phyloP scores from a whole-genome alignment of 495 filamentous ascomycete genomes.

The Daldinia bambusicola region DNA sequence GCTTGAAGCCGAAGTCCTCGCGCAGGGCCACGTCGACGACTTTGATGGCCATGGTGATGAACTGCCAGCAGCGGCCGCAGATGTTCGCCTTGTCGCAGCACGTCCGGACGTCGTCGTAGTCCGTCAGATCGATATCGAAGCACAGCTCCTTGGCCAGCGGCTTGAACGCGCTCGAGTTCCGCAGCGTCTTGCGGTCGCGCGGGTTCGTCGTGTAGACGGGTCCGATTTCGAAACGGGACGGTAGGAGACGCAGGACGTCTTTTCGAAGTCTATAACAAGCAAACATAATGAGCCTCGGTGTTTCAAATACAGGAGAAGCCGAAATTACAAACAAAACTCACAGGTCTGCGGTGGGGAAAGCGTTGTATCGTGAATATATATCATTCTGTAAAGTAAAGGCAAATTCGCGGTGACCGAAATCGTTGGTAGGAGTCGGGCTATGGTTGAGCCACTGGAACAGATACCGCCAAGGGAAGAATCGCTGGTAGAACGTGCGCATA shows the following conservation, averaged over 20 bases:
- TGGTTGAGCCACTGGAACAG: slow-evolving; percentile 99
- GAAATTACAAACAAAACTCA: slow-evolving; percentile 53
- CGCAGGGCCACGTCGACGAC: slow-evolving; percentile 85
- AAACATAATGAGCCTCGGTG: slow-evolving; percentile 17
- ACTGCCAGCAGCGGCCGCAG: slow-evolving; percentile 93
- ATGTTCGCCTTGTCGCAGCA: slow-evolving; percentile 95
- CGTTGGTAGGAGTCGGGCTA: slow-evolving; percentile 80
- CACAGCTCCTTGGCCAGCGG: slow-evolving; percentile 91
- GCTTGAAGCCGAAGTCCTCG: slow-evolving; percentile 95
- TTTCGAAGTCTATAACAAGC: slow-evolving; percentile 75
- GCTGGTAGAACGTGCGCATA: slow-evolving; percentile 92
- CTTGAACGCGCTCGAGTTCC: slow-evolving; percentile 75
- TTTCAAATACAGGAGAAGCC: neutral
- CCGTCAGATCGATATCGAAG: slow-evolving; percentile 99
- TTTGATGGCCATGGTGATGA: slow-evolving; percentile 97
- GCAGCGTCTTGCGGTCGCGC: slow-evolving; percentile 87
- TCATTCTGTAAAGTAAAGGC: slow-evolving; percentile 91
- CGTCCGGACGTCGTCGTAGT: slow-evolving; percentile 96
- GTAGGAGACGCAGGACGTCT: slow-evolving; percentile 85
- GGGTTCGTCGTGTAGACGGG: slow-evolving; percentile 95
- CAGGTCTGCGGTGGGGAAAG: slow-evolving; percentile 86
- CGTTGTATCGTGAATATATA: slow-evolving; percentile 90
- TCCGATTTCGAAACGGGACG: slow-evolving; percentile 96
- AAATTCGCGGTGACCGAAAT: slow-evolving; percentile 95
- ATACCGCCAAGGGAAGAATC: slow-evolving; percentile 93